Percentiles rank a stretch among this genome's conserved stretches.
phyloP scores from a whole-genome alignment of 2,329 filamentous ascomycete genomes.

The Pseudogymnoascus sp. region DNA sequence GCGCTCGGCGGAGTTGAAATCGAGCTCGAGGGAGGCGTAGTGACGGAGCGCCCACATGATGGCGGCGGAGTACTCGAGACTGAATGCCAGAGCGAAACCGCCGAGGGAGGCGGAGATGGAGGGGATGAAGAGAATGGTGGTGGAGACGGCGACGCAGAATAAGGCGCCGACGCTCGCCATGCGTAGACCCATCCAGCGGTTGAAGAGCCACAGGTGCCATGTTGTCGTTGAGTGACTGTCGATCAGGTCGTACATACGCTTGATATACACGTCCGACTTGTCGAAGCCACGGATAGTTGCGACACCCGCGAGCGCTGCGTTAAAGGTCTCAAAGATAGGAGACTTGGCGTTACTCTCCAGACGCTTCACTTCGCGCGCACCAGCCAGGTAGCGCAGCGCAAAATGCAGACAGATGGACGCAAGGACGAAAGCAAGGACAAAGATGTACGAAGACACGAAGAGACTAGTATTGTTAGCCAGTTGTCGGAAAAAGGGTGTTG shows the following conservation, averaged over 20 bases:
- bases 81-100: conserved; percentile 68
- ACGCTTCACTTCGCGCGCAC: conserved; percentile 66
- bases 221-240: conserved; percentile 59
- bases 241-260: conserved; percentile 60
- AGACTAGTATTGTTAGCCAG: conserved; percentile 29
- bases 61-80: conserved; percentile 56
- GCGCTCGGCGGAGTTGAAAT: conserved; percentile 72
- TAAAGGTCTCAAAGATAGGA: conserved; percentile 74
- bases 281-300: conserved; percentile 69
- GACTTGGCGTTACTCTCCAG: conserved; percentile 70
- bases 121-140: conserved; percentile 53
- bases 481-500: background rate
- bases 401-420: conserved; percentile 50
- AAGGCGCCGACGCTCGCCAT: conserved; percentile 61
- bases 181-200: conserved; percentile 68
- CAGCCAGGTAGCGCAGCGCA: conserved; percentile 56
- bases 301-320: conserved; percentile 62
- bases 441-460: conserved; percentile 59
- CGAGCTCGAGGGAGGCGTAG: conserved; percentile 63
- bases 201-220: conserved; percentile 63
- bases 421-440: conserved; percentile 52
- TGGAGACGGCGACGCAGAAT: conserved; percentile 58
- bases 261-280: conserved; percentile 57
- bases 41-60: conserved; percentile 59
- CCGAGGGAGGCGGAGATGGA: conserved; percentile 61